A percentile compares a stretch with the other conserved stretches of the same genome.
Evolutionary conservation across 768 basidiomycete species (phyloP).

Genomic region (Russula emetica): DNA sequence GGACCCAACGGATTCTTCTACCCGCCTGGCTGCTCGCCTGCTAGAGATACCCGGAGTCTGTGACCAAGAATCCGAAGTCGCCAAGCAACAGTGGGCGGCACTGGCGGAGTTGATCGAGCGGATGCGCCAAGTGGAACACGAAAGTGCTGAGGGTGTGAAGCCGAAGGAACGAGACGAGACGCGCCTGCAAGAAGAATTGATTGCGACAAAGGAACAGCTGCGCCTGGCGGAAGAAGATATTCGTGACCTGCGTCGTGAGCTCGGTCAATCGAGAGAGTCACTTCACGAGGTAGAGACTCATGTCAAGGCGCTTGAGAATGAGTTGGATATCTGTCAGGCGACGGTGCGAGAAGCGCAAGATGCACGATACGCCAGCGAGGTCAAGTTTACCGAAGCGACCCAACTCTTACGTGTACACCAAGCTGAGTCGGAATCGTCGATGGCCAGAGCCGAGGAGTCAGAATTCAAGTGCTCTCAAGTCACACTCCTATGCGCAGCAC

Average conservation of each 20-base stretch:
- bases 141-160: not conserved
- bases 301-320: not conserved
- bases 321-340: not conserved
- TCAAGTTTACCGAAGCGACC: not conserved
- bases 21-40: not conserved
- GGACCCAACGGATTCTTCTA: not conserved
- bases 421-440: slow-evolving; percentile 6
- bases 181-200: not conserved
- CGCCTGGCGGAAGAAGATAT: not conserved
- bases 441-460: not conserved
- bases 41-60: not conserved
- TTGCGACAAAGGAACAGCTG: not conserved
- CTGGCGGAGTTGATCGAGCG: not conserved
- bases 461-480: slow-evolving; percentile 1
- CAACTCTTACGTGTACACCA: not conserved
- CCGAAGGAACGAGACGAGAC: not conserved
- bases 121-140: not conserved
- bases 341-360: slow-evolving; percentile 2
- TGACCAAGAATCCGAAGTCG: not conserved
- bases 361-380: not conserved
- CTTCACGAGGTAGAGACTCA: not conserved
- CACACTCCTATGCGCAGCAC: not conserved
- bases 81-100: not conserved
- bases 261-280: not conserved
- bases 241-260: not conserved